Evolutionary conservation across 345 rosid species (phyloP).

Genomic region (Rhodamnia rubescens): DNA sequence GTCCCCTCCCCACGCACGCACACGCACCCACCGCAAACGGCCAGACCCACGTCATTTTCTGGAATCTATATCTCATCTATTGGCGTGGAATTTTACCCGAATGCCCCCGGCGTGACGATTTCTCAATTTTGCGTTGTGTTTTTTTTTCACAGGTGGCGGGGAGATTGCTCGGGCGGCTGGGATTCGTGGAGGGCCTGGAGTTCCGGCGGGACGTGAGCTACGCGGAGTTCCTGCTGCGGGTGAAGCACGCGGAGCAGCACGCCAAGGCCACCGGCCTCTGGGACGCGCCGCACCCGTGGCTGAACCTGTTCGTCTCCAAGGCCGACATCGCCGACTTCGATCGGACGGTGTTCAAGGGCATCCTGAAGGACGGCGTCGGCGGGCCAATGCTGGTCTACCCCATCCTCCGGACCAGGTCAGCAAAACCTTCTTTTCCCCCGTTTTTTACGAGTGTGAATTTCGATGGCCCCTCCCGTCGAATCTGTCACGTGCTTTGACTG

Average conservation of each 20-base stretch:
- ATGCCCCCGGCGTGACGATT: not conserved
- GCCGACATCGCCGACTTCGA: constrained; percentile 47
- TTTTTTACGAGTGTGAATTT: too few species aligned
- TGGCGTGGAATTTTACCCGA: not conserved
- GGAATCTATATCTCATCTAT: constrained; percentile 18
- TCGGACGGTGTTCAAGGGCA: constrained; percentile 50
- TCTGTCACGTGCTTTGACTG: too few species aligned
- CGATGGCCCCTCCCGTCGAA: too few species aligned
- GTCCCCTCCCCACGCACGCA: constrained; percentile 21
- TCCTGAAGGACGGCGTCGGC: constrained; percentile 61
- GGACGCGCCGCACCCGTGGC: constrained; percentile 96
- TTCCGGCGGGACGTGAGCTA: constrained; percentile 53
- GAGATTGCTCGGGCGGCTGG: constrained; percentile 40
- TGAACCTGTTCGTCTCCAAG: constrained; percentile 69
- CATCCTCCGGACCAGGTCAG: constrained; percentile 71
- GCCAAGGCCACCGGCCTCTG: constrained; percentile 61
- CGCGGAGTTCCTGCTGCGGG: constrained; percentile 68
- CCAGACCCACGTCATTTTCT: constrained; percentile 39
- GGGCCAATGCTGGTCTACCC: constrained; percentile 96
- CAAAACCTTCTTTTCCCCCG: not conserved
- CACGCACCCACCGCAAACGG: constrained; percentile 16
- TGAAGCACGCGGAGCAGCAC: constrained; percentile 42
- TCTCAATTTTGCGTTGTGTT: not conserved
- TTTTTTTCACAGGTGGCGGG: constrained; percentile 22
- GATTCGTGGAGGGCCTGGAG: constrained; percentile 34